These are phyloP conservation scores for Ustilago shanxiensis DNA, from an alignment of 1,284 basidiomycete genomes.

Conservation along the genomic window DNA sequence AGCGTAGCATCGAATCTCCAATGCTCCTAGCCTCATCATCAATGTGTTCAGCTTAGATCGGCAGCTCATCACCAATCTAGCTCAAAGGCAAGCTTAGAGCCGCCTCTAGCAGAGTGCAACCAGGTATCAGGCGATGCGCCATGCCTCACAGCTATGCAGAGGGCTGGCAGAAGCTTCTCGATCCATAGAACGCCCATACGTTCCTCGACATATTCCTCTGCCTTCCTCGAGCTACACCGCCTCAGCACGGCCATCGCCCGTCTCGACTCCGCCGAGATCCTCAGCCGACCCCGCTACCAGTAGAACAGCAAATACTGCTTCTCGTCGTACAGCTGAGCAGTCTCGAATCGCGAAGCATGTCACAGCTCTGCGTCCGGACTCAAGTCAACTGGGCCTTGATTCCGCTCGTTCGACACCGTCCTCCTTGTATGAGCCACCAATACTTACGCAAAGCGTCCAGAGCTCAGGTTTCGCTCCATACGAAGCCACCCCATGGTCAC, in stretches of 20 bases:
- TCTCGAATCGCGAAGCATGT: neutral
- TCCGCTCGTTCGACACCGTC: neutral
- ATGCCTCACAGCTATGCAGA: slow-evolving; percentile 41
- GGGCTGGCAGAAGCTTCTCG: slow-evolving; percentile 38
- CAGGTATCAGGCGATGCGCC: slow-evolving; percentile 25
- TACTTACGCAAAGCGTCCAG: neutral
- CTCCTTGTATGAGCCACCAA: neutral
- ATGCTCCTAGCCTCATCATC: neutral
- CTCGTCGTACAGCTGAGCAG: neutral
- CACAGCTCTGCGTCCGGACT: neutral
- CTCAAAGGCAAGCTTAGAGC: slow-evolving; percentile 9
- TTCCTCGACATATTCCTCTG: slow-evolving; percentile 41
- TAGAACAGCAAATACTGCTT: neutral
- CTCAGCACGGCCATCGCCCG: neutral
- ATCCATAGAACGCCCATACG: slow-evolving; percentile 34
- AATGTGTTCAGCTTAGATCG: slow-evolving; percentile 4
- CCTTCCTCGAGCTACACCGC: slow-evolving; percentile 39
- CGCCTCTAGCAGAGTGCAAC: slow-evolving; percentile 7
- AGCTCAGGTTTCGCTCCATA: neutral
- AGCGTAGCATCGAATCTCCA: neutral
- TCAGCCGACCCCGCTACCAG: neutral
- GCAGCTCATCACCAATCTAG: neutral
- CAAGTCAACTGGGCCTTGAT: neutral
- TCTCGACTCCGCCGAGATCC: slow-evolving; percentile 2
- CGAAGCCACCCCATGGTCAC: neutral